phyloP scores from a whole-genome alignment of 495 filamentous ascomycete genomes.

The Xylaria venustula region DNA sequence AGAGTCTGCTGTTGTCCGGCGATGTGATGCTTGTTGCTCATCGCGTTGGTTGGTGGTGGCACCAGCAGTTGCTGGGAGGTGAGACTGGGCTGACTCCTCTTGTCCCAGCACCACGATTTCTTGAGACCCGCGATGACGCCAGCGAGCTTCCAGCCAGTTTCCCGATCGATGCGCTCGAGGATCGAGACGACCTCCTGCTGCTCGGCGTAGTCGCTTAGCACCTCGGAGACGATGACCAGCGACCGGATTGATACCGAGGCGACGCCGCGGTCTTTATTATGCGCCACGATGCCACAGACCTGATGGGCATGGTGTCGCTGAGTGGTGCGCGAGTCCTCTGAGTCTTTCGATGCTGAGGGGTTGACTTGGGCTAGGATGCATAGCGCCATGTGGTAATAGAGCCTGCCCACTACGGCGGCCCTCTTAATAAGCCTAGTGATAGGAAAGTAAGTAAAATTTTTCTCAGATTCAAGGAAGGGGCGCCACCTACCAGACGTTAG shows the following conservation, averaged over 20 bases:
- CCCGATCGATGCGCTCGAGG: conserved; percentile 68
- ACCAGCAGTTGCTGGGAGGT: conserved; percentile 22
- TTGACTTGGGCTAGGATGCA: conserved; percentile 78
- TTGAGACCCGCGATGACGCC: conserved; percentile 68
- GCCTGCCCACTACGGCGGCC: conserved; percentile 72
- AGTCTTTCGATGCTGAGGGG: conserved; percentile 53
- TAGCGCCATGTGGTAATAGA: conserved; percentile 90
- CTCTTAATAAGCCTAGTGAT: conserved; percentile 72
- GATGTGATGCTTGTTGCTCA: conserved; percentile 3
- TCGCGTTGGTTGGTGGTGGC: not conserved
- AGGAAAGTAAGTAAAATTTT: not conserved
- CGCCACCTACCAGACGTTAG: conserved; percentile 76
- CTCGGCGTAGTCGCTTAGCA: conserved; percentile 63
- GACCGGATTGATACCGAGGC: conserved; percentile 74
- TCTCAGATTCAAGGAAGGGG: not conserved
- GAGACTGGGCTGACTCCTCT: conserved; percentile 15
- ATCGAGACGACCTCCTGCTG: conserved; percentile 83
- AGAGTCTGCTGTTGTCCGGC: not conserved
- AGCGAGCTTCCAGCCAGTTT: conserved; percentile 75
- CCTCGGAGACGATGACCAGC: conserved; percentile 76
- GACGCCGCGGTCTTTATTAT: conserved; percentile 77
- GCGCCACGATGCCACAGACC: conserved; percentile 84
- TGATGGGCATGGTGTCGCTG: conserved; percentile 72
- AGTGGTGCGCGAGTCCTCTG: conserved; percentile 66
- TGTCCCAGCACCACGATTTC: conserved; percentile 75